These are phyloP conservation scores for Trichoderma sp. DNA, from an alignment of 2,329 filamentous ascomycete genomes.

Conservation along the genomic window DNA sequence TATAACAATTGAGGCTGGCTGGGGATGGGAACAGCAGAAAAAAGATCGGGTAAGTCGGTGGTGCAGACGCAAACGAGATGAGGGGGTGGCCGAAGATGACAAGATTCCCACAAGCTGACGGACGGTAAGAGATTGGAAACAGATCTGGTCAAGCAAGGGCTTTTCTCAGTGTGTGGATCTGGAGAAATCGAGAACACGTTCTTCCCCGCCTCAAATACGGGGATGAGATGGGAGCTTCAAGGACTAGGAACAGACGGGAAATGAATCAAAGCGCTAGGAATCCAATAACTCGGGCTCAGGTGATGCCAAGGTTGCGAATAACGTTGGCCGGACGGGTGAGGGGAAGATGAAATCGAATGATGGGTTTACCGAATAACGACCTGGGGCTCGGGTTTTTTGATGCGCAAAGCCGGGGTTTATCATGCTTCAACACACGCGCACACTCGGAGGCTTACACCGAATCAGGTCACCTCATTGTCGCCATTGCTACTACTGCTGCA, in stretches of 20 bases:
- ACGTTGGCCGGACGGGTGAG: slow-evolving; percentile 6
- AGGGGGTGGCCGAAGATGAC: neutral
- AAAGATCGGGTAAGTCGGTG: slow-evolving; percentile 8
- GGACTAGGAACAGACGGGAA: neutral
- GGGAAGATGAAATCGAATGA: slow-evolving; percentile 17
- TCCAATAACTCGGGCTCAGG: slow-evolving; percentile 3
- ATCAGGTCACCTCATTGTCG: slow-evolving; percentile 5
- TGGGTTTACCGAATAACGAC: neutral
- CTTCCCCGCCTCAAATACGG: slow-evolving; percentile 19
- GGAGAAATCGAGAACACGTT: slow-evolving; percentile 20
- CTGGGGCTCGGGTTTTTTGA: neutral
- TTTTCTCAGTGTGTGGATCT: slow-evolving; percentile 13
- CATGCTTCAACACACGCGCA: neutral
- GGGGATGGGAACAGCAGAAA: neutral
- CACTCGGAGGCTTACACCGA: slow-evolving; percentile 20
- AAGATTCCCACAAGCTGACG: neutral
- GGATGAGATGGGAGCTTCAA: slow-evolving; percentile 7
- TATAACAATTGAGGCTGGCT: slow-evolving; percentile 3
- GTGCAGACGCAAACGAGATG: slow-evolving; percentile 17
- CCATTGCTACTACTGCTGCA: neutral
- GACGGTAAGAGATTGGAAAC: neutral
- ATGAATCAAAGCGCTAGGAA: neutral
- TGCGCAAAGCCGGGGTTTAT: neutral
- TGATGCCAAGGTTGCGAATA: slow-evolving; percentile 2
- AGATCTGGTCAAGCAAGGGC: slow-evolving; percentile 17